A percentile compares a stretch with the other conserved stretches of the same genome.
These are phyloP conservation scores for Puccinellia tenuiflora DNA, from an alignment of 176 grass and related monocot genomes.

Conservation along the genomic window DNA sequence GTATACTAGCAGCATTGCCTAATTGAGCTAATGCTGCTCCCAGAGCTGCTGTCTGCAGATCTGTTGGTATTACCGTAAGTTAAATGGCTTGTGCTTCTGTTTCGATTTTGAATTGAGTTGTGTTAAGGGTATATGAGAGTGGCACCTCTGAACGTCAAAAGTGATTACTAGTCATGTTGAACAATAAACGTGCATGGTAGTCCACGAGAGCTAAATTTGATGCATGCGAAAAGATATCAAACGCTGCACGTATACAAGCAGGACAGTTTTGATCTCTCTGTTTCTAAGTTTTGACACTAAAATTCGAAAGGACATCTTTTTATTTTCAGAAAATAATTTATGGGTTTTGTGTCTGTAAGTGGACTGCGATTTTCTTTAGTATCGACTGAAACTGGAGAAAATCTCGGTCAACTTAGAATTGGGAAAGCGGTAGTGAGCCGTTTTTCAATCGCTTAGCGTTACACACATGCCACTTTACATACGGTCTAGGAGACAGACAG, in stretches of 20 bases:
- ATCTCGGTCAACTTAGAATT: too few species aligned
- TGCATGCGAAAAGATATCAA: neutral
- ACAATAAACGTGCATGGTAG: too few species aligned
- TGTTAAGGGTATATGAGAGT: neutral
- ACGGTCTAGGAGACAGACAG: too few species aligned
- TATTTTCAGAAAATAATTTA: neutral
- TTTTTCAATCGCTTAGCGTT: too few species aligned
- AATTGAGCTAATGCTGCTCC: too few species aligned
- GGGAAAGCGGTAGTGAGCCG: too few species aligned
- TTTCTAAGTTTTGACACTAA: neutral
- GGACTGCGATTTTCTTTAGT: too few species aligned
- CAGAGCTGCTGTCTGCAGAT: neutral
- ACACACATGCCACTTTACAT: too few species aligned
- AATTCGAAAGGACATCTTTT: neutral
- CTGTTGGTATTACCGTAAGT: neutral
- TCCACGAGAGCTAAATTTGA: neutral
- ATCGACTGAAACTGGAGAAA: too few species aligned
- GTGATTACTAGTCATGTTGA: neutral
- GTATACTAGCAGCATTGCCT: neutral
- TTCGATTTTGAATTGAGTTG: neutral
- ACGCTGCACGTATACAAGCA: neutral
- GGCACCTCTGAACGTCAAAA: neutral
- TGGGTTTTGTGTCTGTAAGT: too few species aligned
- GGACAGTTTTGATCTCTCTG: neutral
- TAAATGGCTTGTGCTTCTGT: neutral